These are phyloP conservation scores for Acer saccharum DNA, from an alignment of 345 rosid species.

Conservation along the genomic window DNA sequence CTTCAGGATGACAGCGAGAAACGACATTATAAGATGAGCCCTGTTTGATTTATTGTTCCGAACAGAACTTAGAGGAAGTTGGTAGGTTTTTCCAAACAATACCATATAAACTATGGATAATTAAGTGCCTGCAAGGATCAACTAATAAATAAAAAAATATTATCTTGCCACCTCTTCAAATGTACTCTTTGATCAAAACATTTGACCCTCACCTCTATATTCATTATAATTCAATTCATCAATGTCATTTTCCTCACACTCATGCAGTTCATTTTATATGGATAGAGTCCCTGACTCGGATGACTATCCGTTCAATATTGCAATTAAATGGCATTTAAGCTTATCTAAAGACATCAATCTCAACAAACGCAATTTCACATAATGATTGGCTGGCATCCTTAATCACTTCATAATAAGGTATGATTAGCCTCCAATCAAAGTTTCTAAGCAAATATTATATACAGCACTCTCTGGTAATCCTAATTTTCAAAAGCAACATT, in stretches of 20 bases:
- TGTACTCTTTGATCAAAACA: background rate
- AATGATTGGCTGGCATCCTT: background rate
- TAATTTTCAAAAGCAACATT: background rate
- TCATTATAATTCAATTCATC: background rate
- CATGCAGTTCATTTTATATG: background rate
- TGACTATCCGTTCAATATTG: background rate
- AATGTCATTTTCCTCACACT: background rate
- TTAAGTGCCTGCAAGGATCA: background rate
- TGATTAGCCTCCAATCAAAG: constrained; percentile 9
- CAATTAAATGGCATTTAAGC: constrained; percentile 9
- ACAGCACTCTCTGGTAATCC: background rate
- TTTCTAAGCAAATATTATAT: background rate
- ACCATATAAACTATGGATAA: background rate
- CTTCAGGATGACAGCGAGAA: background rate
- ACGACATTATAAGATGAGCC: background rate
- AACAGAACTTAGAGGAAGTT: background rate
- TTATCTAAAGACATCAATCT: constrained; percentile 2
- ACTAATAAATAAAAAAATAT: background rate
- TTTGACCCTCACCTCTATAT: constrained; percentile 16
- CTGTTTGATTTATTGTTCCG: background rate
- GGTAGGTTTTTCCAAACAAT: background rate
- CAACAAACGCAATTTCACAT: constrained; percentile 11
- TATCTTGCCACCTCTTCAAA: background rate
- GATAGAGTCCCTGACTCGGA: background rate
- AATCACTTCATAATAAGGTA: background rate